A percentile compares a stretch with the other conserved stretches of the same genome.
phyloP scores from a whole-genome alignment of 1,284 basidiomycete species.

The Puccinia triticina region DNA sequence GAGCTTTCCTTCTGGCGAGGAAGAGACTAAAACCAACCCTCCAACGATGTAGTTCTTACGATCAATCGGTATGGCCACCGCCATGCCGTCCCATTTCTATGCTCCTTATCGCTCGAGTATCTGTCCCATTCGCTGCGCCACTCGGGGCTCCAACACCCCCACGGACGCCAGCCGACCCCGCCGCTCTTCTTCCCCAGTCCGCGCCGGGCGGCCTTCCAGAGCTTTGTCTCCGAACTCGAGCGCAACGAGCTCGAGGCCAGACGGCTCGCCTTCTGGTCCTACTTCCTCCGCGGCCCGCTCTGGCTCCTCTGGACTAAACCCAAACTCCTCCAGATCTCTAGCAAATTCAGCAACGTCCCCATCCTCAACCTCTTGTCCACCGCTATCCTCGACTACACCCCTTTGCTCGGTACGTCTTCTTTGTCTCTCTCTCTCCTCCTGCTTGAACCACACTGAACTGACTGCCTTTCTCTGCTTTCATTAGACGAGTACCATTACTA shows the following conservation, averaged over 20 bases:
- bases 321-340: conserved; percentile 70
- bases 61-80: conserved; percentile 57
- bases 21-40: not conserved
- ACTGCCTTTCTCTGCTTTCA: not conserved
- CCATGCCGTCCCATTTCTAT: conserved; percentile 57
- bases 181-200: conserved; percentile 8
- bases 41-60: conserved; percentile 53
- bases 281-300: conserved; percentile 81
- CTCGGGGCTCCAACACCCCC: conserved; percentile 2
- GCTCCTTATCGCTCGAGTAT: conserved; percentile 59
- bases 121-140: conserved; percentile 55
- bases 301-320: conserved; percentile 87
- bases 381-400: conserved; percentile 84
- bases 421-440: not conserved
- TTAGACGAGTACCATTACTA: conserved; percentile 45
- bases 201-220: not conserved
- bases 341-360: conserved; percentile 69
- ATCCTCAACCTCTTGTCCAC: conserved; percentile 75
- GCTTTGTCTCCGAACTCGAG: conserved; percentile 58
- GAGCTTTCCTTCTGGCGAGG: not conserved
- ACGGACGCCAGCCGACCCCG: not conserved
- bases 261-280: conserved; percentile 79
- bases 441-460: not conserved
- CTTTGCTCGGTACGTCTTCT: conserved; percentile 79
- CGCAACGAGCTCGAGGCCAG: conserved; percentile 73